Evolutionary conservation across 805 yeast genomes (phyloP).

Genomic region (Yarrowia hollandica): DNA sequence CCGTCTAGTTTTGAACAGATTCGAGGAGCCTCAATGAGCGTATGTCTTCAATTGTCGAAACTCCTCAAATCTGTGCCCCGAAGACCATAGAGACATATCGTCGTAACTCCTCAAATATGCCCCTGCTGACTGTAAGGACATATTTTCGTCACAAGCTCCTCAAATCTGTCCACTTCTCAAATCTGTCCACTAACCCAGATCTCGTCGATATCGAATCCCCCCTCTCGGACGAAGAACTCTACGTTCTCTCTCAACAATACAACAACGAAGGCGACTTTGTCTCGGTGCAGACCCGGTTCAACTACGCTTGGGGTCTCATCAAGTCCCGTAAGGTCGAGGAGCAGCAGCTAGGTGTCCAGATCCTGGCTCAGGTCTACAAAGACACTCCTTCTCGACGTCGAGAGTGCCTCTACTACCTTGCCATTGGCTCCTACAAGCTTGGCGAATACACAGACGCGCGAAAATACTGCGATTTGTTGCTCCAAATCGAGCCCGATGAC

Average conservation of each 20-base stretch:
- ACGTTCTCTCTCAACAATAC: conserved; percentile 72
- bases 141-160: neutral
- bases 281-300: conserved; percentile 81
- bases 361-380: conserved; percentile 60
- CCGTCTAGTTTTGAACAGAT: too few relatives aligned
- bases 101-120: neutral
- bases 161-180: neutral
- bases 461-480: conserved; percentile 75
- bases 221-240: conserved; percentile 71
- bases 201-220: conserved; percentile 42
- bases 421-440: conserved; percentile 83
- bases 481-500: conserved; percentile 81
- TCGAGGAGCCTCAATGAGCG: too few relatives aligned
- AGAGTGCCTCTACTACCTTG: conserved; percentile 83
- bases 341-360: conserved; percentile 75
- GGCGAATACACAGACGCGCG: conserved; percentile 87
- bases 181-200: conserved; percentile 13
- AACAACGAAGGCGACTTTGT: conserved; percentile 77
- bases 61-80: neutral
- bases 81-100: neutral
- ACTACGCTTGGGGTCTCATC: conserved; percentile 94
- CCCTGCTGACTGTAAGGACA: neutral
- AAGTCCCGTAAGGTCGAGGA: conserved; percentile 63
- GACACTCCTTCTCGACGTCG: conserved; percentile 81
- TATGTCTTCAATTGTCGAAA: too few relatives aligned